Conservation (phyloP, 108 stramenopile species). For the Fistulifera solaris region DNA sequence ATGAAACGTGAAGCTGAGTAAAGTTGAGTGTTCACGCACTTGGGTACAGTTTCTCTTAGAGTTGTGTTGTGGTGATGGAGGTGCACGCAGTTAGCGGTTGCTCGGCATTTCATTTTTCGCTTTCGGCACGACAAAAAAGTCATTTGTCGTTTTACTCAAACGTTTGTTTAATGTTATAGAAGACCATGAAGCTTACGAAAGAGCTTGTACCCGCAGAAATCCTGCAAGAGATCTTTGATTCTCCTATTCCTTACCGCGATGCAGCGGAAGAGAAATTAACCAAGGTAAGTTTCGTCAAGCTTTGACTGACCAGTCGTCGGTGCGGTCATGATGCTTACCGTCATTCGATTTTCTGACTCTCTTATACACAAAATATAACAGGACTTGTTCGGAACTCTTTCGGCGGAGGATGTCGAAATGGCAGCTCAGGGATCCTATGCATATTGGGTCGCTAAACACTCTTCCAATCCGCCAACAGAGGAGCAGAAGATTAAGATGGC, state of each 20-base stretch:
- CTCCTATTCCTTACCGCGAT: background rate
- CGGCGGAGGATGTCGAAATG: constrained; percentile 17
- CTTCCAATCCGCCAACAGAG: background rate
- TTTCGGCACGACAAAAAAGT: too few species aligned
- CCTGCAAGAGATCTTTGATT: background rate
- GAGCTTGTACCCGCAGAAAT: background rate
- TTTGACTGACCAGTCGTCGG: background rate
- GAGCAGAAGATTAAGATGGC: constrained; percentile 14
- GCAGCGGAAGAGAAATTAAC: background rate
- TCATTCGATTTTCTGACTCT: background rate
- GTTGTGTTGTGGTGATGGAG: too few species aligned
- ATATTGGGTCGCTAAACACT: constrained; percentile 18
- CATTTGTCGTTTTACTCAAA: too few species aligned
- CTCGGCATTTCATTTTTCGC: too few species aligned
- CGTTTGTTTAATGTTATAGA: too few species aligned
- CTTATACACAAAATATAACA: background rate
- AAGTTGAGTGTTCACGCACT: too few species aligned
- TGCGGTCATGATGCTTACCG: background rate
- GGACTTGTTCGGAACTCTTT: constrained; percentile 12
- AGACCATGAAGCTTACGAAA: constrained; percentile 5
- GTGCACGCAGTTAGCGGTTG: too few species aligned
- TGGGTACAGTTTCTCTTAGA: too few species aligned
- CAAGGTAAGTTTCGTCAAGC: background rate
- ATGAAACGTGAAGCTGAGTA: too few species aligned
- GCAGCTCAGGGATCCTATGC: constrained; percentile 23